Base-by-base conservation (phyloP, 2,329 filamentous ascomycete genomes). In the Teratosphaeria epicoccoides region DNA sequence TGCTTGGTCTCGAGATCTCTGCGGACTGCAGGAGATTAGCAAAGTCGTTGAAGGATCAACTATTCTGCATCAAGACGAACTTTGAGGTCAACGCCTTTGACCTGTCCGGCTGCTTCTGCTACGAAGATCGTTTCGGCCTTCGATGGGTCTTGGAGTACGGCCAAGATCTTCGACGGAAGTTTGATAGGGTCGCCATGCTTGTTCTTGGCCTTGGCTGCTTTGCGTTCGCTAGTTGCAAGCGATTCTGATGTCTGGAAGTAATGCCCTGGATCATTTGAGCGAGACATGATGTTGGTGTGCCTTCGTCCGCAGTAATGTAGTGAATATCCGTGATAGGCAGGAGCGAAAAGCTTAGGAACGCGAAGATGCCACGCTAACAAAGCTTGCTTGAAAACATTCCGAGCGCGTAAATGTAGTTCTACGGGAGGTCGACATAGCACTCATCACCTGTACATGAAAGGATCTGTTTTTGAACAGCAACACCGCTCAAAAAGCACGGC, bases 241-340 rank as follows among this genome's bases (percentile, higher is more conserved):
- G 78, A 72, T 45, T 78, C 72, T 54, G 90, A 86, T 25, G 89
- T 94, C 70, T 96, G 87, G 66, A 97, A 97, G 74, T 94, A 97
- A 65, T 93, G 82, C 25, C 85, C 83, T 49, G 83, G 78, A 64
- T 95, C 81, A 48, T 80, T 78, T 24, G 86, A 85, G 57, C 81
- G 78, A 68, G 86, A 85, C 75, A 80, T 84, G 10, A 26, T 51
- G 20, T 46, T 29, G 29, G 14, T 37, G 28, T 7, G 12, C 3
- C 9, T 17, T 46, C 23, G 43, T 14, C 6, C 10, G 17, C 14
- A 22, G 22, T 23, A 24, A n/a, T 1, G 10, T 45, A 17, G n/a
- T 40, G 3, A 17, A 9, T 40, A 17, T 40, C 33, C n/a, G 33
- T 3, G 33, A 17, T 40, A 40, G 33, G 33, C 33, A 40, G 33